phyloP scores from a whole-genome alignment of 495 filamentous ascomycete species.

The Jackrogersella multiformis region DNA sequence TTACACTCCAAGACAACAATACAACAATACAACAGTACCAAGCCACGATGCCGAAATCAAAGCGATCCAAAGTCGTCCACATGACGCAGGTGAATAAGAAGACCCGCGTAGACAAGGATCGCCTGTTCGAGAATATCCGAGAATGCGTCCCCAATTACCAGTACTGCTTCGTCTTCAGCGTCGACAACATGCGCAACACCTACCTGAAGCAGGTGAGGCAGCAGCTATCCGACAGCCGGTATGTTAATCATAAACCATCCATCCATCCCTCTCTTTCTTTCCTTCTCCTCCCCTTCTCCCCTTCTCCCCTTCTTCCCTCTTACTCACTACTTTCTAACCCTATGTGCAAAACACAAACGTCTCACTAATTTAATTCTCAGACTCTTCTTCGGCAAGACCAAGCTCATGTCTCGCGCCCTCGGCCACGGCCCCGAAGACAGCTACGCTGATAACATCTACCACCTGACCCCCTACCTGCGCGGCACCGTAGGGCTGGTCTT shows the following conservation, averaged over 20 bases:
- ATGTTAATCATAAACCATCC: constrained; percentile 43
- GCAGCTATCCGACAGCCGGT: constrained; percentile 87
- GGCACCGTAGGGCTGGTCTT: constrained; percentile 92
- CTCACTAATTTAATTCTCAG: constrained; percentile 51
- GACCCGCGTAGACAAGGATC: constrained; percentile 84
- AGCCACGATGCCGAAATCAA: constrained; percentile 90
- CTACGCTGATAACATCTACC: constrained; percentile 75
- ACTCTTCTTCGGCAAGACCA: constrained; percentile 98
- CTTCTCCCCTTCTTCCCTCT: neutral
- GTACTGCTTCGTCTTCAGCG: constrained; percentile 88
- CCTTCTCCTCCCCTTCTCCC: neutral
- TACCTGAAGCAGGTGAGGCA: constrained; percentile 91
- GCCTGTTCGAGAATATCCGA: constrained; percentile 86
- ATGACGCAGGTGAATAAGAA: constrained; percentile 92
- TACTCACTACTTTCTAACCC: neutral
- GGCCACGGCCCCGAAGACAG: constrained; percentile 77
- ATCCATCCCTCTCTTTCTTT: neutral
- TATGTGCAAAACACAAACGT: neutral
- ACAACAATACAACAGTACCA: neutral
- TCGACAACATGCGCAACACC: constrained; percentile 99
- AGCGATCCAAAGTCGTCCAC: constrained; percentile 87
- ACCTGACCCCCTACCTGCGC: constrained; percentile 72
- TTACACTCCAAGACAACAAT: neutral
- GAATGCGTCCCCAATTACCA: constrained; percentile 86
- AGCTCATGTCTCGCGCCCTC: constrained; percentile 94